These are phyloP conservation scores for Cyclotella kingstonii DNA, from an alignment of 108 stramenopile genomes.

Conservation along the genomic window DNA sequence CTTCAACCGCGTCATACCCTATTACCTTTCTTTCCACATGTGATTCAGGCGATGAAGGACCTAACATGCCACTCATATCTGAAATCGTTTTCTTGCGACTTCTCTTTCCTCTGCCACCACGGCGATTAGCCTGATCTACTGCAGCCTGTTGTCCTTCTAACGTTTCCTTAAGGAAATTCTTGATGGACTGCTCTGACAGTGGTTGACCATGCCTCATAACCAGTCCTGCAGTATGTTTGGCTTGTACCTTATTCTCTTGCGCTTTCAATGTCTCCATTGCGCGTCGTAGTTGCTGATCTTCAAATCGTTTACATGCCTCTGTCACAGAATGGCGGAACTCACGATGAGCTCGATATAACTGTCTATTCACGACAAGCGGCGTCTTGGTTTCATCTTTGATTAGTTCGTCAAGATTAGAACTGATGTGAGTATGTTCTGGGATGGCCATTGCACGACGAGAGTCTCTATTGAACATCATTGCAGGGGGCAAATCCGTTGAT, in stretches of 20 bases:
- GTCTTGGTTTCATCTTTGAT: constrained; percentile 51
- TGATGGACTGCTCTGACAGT: constrained; percentile 68
- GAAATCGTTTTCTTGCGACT: constrained; percentile 76
- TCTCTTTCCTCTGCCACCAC: constrained; percentile 74
- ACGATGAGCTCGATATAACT: constrained; percentile 73
- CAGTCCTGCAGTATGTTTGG: constrained; percentile 62
- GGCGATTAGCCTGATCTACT: constrained; percentile 70
- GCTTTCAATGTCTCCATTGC: constrained; percentile 61
- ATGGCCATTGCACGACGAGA: constrained; percentile 64
- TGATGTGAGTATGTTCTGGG: constrained; percentile 58
- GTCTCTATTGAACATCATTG: constrained; percentile 44
- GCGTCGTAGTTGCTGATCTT: constrained; percentile 74
- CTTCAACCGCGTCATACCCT: not conserved
- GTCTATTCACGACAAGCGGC: constrained; percentile 66
- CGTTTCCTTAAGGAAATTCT: constrained; percentile 56
- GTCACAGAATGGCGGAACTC: constrained; percentile 80
- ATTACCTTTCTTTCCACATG: not conserved
- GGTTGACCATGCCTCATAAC: constrained; percentile 81
- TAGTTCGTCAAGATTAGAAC: constrained; percentile 33
- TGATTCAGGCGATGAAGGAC: constrained; percentile 15
- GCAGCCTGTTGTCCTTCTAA: constrained; percentile 54
- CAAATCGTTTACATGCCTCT: constrained; percentile 84
- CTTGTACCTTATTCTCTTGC: constrained; percentile 30
- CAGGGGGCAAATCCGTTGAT: constrained; percentile 15
- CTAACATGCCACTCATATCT: constrained; percentile 75